phyloP scores from a whole-genome alignment of 345 rosid genomes.

The Salix caprea region DNA sequence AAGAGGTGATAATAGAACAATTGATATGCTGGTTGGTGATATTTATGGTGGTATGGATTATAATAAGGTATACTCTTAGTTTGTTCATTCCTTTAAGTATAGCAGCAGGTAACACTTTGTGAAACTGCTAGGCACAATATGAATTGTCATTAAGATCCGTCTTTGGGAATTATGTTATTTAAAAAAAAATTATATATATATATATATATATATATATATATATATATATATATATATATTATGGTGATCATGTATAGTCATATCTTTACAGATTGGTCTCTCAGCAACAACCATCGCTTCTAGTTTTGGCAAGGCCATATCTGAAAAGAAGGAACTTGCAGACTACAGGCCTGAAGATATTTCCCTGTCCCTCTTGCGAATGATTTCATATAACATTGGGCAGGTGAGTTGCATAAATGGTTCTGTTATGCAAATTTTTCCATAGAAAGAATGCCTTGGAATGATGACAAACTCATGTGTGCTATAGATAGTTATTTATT shows the following conservation, averaged over 20 bases:
- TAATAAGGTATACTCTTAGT: constrained; percentile 54
- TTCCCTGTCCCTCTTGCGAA: constrained; percentile 90
- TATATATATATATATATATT: too few species aligned
- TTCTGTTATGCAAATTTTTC: background rate
- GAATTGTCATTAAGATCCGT: background rate
- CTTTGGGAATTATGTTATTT: background rate
- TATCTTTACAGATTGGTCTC: constrained; percentile 65
- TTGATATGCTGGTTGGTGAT: constrained; percentile 99
- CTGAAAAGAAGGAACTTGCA: constrained; percentile 85
- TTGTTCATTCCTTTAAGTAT: constrained; percentile 2
- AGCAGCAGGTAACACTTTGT: background rate
- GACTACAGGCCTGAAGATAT: constrained; percentile 97
- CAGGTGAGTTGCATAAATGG: constrained; percentile 50
- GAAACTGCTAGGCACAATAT: background rate
- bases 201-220: too few species aligned
- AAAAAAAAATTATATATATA: too few species aligned
- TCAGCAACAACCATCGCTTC: constrained; percentile 99
- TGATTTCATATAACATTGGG: constrained; percentile 97
- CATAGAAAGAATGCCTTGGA: background rate
- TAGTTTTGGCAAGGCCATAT: constrained; percentile 93
- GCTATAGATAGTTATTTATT: background rate
- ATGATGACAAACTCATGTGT: background rate
- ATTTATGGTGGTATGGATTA: constrained; percentile 97
- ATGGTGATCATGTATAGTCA: background rate
- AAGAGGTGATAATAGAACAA: constrained; percentile 84